Conservation (phyloP, 2,329 filamentous ascomycete genomes). For the Trichoderma koningiopsis region DNA sequence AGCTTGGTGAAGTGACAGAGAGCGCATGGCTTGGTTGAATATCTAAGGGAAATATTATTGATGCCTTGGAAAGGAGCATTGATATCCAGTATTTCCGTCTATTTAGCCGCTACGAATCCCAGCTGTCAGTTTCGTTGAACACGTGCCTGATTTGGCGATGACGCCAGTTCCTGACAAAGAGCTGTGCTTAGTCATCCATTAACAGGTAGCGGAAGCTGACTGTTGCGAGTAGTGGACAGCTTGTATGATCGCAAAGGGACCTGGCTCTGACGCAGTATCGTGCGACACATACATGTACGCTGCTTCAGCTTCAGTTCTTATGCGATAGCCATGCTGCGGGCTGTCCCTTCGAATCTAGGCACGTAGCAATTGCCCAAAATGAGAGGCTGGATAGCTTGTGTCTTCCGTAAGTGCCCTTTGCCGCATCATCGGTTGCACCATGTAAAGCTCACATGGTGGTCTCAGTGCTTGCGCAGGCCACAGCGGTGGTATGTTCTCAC, state of each 20-base stretch:
- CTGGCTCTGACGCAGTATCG: constrained; percentile 19
- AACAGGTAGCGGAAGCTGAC: constrained; percentile 12
- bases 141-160: constrained; percentile 8
- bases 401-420: constrained; percentile 45
- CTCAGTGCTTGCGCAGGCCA: constrained; percentile 52
- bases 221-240: constrained; percentile 26
- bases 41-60: background rate
- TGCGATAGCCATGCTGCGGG: constrained; percentile 36
- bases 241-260: constrained; percentile 22
- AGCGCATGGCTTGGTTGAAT: background rate
- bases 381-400: constrained; percentile 45
- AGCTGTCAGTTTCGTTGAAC: background rate
- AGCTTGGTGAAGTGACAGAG: background rate
- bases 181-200: constrained; percentile 6
- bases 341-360: constrained; percentile 32
- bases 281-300: constrained; percentile 7
- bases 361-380: constrained; percentile 44
- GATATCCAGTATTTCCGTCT: background rate
- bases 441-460: constrained; percentile 31
- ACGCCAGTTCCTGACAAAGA: constrained; percentile 13
- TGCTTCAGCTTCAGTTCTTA: background rate
- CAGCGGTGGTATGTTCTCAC: constrained; percentile 42
- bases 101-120: background rate
- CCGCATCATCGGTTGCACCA: constrained; percentile 19
- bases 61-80: background rate